Percentiles rank a stretch among this genome's conserved stretches.
phyloP scores from a whole-genome alignment of 768 basidiomycete species.

The Pleurotus ostreatus region DNA sequence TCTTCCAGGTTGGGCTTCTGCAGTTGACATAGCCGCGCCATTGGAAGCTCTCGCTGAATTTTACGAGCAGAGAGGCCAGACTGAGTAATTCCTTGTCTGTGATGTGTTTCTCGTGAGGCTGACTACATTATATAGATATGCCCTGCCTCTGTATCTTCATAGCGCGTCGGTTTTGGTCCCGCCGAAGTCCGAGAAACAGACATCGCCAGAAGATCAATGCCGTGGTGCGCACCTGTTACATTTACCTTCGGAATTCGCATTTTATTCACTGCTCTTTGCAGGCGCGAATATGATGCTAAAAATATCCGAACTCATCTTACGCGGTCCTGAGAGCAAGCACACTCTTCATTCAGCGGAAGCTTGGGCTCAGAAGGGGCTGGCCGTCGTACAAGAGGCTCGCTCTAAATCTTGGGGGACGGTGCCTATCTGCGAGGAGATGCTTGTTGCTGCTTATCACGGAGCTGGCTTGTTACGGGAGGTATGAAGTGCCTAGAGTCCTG shows the following conservation, averaged over 20 bases:
- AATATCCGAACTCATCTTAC: conserved; percentile 39
- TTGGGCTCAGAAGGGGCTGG: conserved; percentile 54
- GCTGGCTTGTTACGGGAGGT: conserved; percentile 2
- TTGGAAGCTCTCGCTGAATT: conserved; percentile 63
- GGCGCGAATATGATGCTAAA: conserved; percentile 46
- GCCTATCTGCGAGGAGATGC: conserved; percentile 3
- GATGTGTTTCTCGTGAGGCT: background rate
- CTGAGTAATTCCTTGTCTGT: conserved; percentile 36
- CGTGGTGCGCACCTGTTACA: conserved; percentile 38
- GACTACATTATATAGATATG: conserved; percentile 38
- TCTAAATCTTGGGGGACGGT: background rate
- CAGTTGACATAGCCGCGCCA: conserved; percentile 61
- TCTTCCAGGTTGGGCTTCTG: conserved; percentile 57
- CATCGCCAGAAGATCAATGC: conserved; percentile 50
- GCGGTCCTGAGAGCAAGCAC: conserved; percentile 24
- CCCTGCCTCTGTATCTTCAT: conserved; percentile 57
- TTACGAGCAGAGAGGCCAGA: conserved; percentile 51
- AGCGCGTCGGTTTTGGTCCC: conserved; percentile 61
- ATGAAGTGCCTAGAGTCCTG: background rate
- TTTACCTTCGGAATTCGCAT: background rate
- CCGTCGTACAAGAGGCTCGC: conserved; percentile 21
- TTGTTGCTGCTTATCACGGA: conserved; percentile 3
- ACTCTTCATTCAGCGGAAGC: conserved; percentile 46
- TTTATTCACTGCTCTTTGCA: conserved; percentile 13
- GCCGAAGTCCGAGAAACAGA: conserved; percentile 28